Percentiles rank a stretch among this genome's conserved stretches.
phyloP scores from a whole-genome alignment of 225 moss, liverwort and hornwort genomes.

The Marchantia polymorpha region DNA sequence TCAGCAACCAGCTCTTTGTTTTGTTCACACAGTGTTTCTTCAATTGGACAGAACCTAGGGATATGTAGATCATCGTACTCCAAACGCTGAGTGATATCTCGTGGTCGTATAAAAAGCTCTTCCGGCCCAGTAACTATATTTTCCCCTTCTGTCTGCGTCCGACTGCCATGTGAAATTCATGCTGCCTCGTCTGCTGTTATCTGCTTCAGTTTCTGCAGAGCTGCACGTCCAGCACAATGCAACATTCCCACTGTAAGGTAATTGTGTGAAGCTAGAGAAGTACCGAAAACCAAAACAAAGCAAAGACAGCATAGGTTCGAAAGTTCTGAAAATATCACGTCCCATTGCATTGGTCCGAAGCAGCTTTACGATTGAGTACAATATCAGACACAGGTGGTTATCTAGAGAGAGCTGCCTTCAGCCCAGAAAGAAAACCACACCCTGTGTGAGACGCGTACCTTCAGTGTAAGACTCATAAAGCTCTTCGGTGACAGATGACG shows the following conservation, averaged over 20 bases:
- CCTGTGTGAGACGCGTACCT: constrained; percentile 17
- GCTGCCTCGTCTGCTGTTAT: constrained; percentile 26
- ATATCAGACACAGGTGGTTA: background rate
- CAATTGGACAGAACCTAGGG: background rate
- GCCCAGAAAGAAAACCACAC: background rate
- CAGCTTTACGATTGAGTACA: background rate
- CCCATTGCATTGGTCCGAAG: background rate
- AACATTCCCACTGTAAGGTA: background rate
- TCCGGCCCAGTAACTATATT: constrained; percentile 30
- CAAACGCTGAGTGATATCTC: too few relatives aligned
- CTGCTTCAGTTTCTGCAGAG: constrained; percentile 44
- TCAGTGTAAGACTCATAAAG: constrained; percentile 40
- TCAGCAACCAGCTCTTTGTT: too few relatives aligned
- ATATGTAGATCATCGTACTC: background rate
- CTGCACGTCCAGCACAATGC: constrained; percentile 13
- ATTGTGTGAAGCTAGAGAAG: background rate
- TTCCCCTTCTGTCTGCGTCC: background rate
- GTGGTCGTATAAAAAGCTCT: constrained; percentile 29
- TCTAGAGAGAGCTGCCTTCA: background rate
- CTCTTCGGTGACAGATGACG: constrained; percentile 51
- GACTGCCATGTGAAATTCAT: constrained; percentile 2
- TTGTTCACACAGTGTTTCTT: too few relatives aligned
- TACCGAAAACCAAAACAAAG: background rate
- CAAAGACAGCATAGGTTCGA: background rate
- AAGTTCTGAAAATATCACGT: background rate